Conservation (phyloP, 306 rosid species). For the Begonia fuchsioides region DNA sequence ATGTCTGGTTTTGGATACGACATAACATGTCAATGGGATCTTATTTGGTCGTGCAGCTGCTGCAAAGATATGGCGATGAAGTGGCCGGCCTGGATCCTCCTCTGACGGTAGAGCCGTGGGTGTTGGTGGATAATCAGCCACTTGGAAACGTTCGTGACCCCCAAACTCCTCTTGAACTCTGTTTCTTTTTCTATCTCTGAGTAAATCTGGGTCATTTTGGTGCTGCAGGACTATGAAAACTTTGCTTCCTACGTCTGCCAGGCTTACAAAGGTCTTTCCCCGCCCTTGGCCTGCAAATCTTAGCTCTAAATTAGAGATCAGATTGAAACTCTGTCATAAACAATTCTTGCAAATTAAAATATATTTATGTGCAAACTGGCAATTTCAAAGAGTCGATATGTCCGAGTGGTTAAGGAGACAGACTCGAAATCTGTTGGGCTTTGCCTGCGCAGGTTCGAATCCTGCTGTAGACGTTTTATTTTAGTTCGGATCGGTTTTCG, state of each 20-base stretch:
- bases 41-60: slow-evolving; percentile 25
- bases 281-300: slow-evolving; percentile 13
- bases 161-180: background rate
- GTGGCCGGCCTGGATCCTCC: slow-evolving; percentile 28
- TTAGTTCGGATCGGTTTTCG: too few species aligned
- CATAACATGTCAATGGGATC: background rate
- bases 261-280: slow-evolving; percentile 13
- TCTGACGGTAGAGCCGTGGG: slow-evolving; percentile 38
- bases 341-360: too few species aligned
- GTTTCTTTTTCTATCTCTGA: background rate
- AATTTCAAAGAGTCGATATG: too few species aligned
- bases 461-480: too few species aligned
- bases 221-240: slow-evolving; percentile 14
- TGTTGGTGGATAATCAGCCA: slow-evolving; percentile 40
- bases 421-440: too few species aligned
- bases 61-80: slow-evolving; percentile 19
- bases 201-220: background rate
- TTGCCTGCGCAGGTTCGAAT: too few species aligned
- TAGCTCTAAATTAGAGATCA: too few species aligned
- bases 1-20: slow-evolving; percentile 3
- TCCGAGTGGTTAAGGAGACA: too few species aligned
- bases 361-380: too few species aligned
- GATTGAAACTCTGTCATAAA: too few species aligned
- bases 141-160: slow-evolving; percentile 22
- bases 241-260: slow-evolving; percentile 14